A percentile compares a stretch with the other conserved stretches of the same genome.
Evolutionary conservation across 108 stramenopile species (phyloP).

Genomic region (Discostella stelligeroides): DNA sequence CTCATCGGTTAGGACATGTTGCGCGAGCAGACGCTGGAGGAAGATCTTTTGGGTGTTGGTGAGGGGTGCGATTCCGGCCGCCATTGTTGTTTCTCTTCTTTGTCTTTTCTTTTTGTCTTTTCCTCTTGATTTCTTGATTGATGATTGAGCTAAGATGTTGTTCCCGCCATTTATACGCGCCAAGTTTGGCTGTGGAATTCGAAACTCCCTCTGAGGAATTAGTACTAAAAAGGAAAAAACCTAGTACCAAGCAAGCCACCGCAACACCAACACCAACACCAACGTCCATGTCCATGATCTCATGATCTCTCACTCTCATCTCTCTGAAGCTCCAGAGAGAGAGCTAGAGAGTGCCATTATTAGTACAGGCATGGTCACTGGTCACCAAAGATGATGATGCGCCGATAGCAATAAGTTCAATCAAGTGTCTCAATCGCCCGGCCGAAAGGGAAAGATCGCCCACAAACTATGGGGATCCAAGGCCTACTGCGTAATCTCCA

Average conservation of each 20-base stretch:
- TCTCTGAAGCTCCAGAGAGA: too few relatives aligned
- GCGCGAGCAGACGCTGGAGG: slow-evolving; percentile 72
- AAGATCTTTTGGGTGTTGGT: slow-evolving; percentile 65
- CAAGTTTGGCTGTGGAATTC: background rate
- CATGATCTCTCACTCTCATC: too few relatives aligned
- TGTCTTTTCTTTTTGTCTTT: too few relatives aligned
- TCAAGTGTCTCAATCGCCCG: too few relatives aligned
- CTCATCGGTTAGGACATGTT: slow-evolving; percentile 57
- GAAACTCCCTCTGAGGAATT: too few relatives aligned
- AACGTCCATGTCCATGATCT: background rate
- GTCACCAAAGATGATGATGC: background rate
- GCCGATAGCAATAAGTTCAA: background rate
- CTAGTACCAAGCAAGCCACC: too few relatives aligned
- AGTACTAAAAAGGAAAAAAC: too few relatives aligned
- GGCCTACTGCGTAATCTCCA: slow-evolving; percentile 77
- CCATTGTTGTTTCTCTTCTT: too few relatives aligned
- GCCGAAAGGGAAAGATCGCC: background rate
- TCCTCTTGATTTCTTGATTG: too few relatives aligned
- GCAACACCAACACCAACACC: too few relatives aligned
- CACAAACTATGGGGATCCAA: slow-evolving; percentile 71
- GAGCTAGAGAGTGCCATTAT: too few relatives aligned
- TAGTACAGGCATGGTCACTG: too few relatives aligned
- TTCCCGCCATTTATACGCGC: background rate
- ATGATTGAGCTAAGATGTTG: background rate
- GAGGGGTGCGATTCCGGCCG: slow-evolving; percentile 44